Evolutionary conservation across 2,329 filamentous ascomycete species (phyloP).

Genomic region (Aspergillus alliaceus): DNA sequence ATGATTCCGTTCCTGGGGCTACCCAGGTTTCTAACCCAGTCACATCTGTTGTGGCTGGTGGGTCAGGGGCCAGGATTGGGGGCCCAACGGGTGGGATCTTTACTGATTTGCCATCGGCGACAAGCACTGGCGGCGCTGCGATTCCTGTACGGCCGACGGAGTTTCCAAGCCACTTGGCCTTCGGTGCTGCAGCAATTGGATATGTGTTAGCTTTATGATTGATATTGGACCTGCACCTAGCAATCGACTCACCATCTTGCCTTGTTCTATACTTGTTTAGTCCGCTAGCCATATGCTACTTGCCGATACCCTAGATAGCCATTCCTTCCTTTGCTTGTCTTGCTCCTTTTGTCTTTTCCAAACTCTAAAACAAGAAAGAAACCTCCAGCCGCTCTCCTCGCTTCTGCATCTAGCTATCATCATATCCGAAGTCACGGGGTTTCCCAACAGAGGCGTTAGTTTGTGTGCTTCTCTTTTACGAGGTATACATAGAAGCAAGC

Average conservation of each 20-base stretch:
- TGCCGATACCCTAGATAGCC: not conserved
- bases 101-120: slow-evolving; percentile 17
- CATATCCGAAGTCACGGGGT: too few relatives aligned
- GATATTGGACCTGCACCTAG: not conserved
- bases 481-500: too few relatives aligned
- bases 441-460: too few relatives aligned
- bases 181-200: slow-evolving; percentile 25
- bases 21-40: slow-evolving; percentile 53
- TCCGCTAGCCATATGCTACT: not conserved
- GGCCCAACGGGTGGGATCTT: slow-evolving; percentile 21
- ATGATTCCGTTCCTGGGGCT: slow-evolving; percentile 53
- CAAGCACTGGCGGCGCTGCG: slow-evolving; percentile 18
- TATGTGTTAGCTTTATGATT: slow-evolving; percentile 21
- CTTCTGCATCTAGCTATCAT: too few relatives aligned
- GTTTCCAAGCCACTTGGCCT: slow-evolving; percentile 16
- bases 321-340: not conserved
- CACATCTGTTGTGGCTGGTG: slow-evolving; percentile 44
- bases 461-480: too few relatives aligned
- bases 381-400: too few relatives aligned
- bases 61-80: slow-evolving; percentile 46
- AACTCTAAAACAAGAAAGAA: too few relatives aligned
- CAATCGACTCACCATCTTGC: too few relatives aligned
- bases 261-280: not conserved
- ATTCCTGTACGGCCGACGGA: slow-evolving; percentile 8
- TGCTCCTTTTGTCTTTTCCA: not conserved